These are phyloP conservation scores for Solanum hybrid DNA, from an alignment of 305 asterid species.

Conservation along the genomic window DNA sequence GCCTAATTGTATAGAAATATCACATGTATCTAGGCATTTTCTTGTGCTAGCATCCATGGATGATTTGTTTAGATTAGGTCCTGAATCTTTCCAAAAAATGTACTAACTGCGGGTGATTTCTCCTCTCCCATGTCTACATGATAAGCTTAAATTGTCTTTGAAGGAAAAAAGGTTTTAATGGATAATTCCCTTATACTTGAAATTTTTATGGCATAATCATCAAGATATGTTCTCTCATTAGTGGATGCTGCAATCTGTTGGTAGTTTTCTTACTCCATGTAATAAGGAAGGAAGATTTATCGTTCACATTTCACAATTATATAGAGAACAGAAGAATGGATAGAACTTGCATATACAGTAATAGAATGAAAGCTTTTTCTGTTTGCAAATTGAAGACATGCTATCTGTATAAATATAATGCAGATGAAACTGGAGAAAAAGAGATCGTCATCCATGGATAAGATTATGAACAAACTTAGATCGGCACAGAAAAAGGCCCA, in stretches of 20 bases:
- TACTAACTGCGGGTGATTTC: background rate
- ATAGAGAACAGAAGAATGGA: background rate
- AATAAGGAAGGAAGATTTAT: background rate
- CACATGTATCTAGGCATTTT: background rate
- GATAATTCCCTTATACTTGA: background rate
- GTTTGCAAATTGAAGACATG: background rate
- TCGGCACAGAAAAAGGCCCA: slow-evolving; percentile 90
- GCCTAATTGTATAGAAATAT: background rate
- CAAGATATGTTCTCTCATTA: background rate
- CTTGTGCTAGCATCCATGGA: background rate
- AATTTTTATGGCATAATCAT: background rate
- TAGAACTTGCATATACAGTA: background rate
- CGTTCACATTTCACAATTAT: background rate
- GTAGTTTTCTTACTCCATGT: background rate
- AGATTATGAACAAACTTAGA: slow-evolving; percentile 73
- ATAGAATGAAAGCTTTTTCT: background rate
- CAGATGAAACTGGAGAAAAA: slow-evolving; percentile 93
- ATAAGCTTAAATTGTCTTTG: background rate
- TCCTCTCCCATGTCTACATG: background rate
- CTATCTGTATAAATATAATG: background rate
- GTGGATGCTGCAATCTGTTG: background rate
- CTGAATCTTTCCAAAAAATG: background rate
- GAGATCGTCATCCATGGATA: slow-evolving; percentile 91
- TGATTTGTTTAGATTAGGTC: background rate
- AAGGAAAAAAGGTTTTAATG: background rate